Conservation (phyloP, 805 yeast genomes). For the Pichia eremophila region DNA sequence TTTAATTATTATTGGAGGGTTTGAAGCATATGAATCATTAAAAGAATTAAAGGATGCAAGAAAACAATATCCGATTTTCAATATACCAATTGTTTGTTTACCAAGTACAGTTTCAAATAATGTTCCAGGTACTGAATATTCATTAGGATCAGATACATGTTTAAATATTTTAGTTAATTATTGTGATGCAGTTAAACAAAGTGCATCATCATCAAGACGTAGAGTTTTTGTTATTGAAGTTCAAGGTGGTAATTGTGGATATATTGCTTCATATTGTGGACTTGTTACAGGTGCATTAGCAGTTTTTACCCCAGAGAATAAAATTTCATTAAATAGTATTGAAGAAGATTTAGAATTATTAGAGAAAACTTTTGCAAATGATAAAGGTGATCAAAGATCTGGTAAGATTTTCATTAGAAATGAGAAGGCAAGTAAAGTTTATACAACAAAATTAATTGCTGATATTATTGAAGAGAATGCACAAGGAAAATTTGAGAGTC, state of each 20-base stretch:
- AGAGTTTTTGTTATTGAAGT: slow-evolving; percentile 95
- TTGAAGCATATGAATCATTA: slow-evolving; percentile 87
- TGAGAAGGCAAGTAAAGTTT: slow-evolving; percentile 73
- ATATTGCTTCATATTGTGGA: slow-evolving; percentile 77
- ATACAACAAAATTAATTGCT: slow-evolving; percentile 74
- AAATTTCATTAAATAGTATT: slow-evolving; percentile 56
- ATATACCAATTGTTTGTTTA: slow-evolving; percentile 86
- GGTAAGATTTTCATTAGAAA: slow-evolving; percentile 83
- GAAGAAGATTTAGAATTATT: slow-evolving; percentile 68
- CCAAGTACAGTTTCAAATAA: slow-evolving; percentile 97
- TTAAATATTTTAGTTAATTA: slow-evolving; percentile 81
- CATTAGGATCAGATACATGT: slow-evolving; percentile 93
- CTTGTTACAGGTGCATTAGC: slow-evolving; percentile 88
- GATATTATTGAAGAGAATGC: slow-evolving; percentile 69
- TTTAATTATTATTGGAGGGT: slow-evolving; percentile 86
- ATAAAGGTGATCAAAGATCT: slow-evolving; percentile 69
- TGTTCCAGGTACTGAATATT: slow-evolving; percentile 98
- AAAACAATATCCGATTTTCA: slow-evolving; percentile 73
- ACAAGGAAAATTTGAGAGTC: slow-evolving; percentile 69
- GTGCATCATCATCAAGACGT: slow-evolving; percentile 89
- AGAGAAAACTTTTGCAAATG: slow-evolving; percentile 58
- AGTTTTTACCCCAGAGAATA: slow-evolving; percentile 83
- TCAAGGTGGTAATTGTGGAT: slow-evolving; percentile 97
- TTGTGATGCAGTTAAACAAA: slow-evolving; percentile 91
- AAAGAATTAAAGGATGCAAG: slow-evolving; percentile 76